Evolutionary conservation across 768 basidiomycete genomes (phyloP).

Genomic region (Chlorophyllum brunneum): DNA sequence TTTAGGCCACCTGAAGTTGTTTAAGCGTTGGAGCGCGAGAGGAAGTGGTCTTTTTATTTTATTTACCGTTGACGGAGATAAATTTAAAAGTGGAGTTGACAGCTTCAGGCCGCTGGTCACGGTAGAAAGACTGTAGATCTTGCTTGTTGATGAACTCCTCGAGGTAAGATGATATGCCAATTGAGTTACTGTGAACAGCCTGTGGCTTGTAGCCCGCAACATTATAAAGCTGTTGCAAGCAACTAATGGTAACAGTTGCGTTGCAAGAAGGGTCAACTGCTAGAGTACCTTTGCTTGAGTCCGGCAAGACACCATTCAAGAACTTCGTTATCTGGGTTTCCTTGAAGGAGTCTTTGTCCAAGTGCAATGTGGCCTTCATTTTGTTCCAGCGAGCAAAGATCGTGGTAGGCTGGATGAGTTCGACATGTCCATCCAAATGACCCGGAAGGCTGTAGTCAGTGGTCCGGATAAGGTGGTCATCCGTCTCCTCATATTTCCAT

Average conservation of each 20-base stretch:
- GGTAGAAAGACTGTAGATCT: slow-evolving; percentile 52
- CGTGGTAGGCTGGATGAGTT: slow-evolving; percentile 71
- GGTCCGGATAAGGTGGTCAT: slow-evolving; percentile 59
- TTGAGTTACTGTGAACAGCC: slow-evolving; percentile 39
- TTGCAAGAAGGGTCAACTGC: slow-evolving; percentile 33
- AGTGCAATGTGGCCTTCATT: slow-evolving; percentile 35
- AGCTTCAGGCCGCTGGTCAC: slow-evolving; percentile 44
- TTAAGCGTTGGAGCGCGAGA: not conserved
- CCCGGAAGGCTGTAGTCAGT: slow-evolving; percentile 65
- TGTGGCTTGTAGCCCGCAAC: slow-evolving; percentile 41
- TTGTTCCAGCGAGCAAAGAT: slow-evolving; percentile 49
- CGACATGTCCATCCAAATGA: slow-evolving; percentile 54
- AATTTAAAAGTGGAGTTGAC: slow-evolving; percentile 47
- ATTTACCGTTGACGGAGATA: slow-evolving; percentile 50
- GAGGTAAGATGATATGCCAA: slow-evolving; percentile 54
- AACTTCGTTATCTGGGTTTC: not conserved
- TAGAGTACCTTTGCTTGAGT: slow-evolving; percentile 4
- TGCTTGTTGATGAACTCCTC: slow-evolving; percentile 48
- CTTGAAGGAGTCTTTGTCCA: slow-evolving; percentile 13
- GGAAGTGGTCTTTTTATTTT: not conserved
- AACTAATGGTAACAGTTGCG: slow-evolving; percentile 44
- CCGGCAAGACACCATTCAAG: slow-evolving; percentile 20
- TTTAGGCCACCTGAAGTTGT: slow-evolving; percentile 50
- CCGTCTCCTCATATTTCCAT: slow-evolving; percentile 52
- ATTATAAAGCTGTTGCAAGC: slow-evolving; percentile 55